Evolutionary conservation across 805 yeast species (phyloP).

Genomic region (Hanseniaspora lindneri): DNA sequence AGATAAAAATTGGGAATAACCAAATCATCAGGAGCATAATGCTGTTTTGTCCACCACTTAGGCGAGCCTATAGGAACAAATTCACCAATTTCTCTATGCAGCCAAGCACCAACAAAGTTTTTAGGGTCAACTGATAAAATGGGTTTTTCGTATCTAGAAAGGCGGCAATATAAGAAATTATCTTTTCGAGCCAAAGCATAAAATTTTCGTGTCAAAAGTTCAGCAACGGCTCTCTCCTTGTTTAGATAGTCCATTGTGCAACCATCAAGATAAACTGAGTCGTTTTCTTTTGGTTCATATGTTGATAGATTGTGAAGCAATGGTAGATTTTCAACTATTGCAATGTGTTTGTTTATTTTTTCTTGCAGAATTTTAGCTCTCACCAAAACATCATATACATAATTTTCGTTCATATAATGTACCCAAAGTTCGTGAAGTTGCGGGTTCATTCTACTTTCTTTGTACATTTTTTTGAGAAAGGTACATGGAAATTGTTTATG

Average conservation of each 20-base stretch:
- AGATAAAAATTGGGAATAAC: not conserved
- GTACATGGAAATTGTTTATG: slow-evolving; percentile 3
- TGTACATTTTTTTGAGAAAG: not conserved
- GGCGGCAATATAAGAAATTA: not conserved
- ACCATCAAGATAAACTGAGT: not conserved
- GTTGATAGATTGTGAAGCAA: not conserved
- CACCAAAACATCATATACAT: not conserved
- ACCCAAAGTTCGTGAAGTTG: not conserved
- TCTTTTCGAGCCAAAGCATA: not conserved
- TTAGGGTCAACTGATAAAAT: not conserved
- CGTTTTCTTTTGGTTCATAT: not conserved
- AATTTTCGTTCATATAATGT: not conserved
- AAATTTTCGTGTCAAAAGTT: not conserved
- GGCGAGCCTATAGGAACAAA: not conserved
- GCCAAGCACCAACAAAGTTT: slow-evolving; percentile 1
- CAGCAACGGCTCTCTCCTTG: not conserved
- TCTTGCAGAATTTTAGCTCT: not conserved
- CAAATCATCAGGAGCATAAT: not conserved
- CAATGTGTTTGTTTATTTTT: not conserved
- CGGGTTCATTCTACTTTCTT: not conserved
- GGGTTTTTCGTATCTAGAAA: not conserved
- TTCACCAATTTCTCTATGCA: not conserved
- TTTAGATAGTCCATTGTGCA: not conserved
- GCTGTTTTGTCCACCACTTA: not conserved
- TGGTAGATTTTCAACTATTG: not conserved